phyloP scores from a whole-genome alignment of 805 yeast species.

The Saturnispora diversa region DNA sequence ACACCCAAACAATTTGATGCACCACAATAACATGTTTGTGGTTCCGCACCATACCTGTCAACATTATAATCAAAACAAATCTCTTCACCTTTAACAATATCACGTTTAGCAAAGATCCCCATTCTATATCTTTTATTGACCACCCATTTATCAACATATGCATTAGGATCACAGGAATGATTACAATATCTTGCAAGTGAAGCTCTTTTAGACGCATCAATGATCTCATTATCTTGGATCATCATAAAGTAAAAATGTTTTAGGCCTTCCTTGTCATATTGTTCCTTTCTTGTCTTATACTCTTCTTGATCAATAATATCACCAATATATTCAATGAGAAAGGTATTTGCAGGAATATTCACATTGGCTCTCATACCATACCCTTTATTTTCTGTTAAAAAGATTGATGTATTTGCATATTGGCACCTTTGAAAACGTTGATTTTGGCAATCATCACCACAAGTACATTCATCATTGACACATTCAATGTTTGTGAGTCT shows the following conservation, averaged over 20 bases:
- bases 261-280: slow-evolving; percentile 59
- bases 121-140: slow-evolving; percentile 82
- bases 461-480: slow-evolving; percentile 56
- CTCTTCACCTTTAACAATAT: slow-evolving; percentile 73
- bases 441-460: slow-evolving; percentile 77
- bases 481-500: slow-evolving; percentile 90
- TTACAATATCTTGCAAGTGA: slow-evolving; percentile 86
- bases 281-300: slow-evolving; percentile 67
- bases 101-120: slow-evolving; percentile 88
- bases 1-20: slow-evolving; percentile 87
- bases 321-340: slow-evolving; percentile 88
- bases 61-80: slow-evolving; percentile 90
- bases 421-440: slow-evolving; percentile 77
- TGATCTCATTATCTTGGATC: slow-evolving; percentile 86
- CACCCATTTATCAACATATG: slow-evolving; percentile 95
- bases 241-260: slow-evolving; percentile 93
- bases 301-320: slow-evolving; percentile 78
- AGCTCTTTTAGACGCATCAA: slow-evolving; percentile 90
- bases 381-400: slow-evolving; percentile 78
- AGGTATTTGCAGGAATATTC: slow-evolving; percentile 51
- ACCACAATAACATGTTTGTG: slow-evolving; percentile 92
- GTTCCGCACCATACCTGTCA: slow-evolving; percentile 90
- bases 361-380: slow-evolving; percentile 75
- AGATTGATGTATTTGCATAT: slow-evolving; percentile 73
- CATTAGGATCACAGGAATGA: slow-evolving; percentile 93